Percentiles rank a stretch among this genome's conserved stretches.
These are phyloP conservation scores for Saccharomycopsis babjevae DNA, from an alignment of 805 yeast species.

Conservation along the genomic window DNA sequence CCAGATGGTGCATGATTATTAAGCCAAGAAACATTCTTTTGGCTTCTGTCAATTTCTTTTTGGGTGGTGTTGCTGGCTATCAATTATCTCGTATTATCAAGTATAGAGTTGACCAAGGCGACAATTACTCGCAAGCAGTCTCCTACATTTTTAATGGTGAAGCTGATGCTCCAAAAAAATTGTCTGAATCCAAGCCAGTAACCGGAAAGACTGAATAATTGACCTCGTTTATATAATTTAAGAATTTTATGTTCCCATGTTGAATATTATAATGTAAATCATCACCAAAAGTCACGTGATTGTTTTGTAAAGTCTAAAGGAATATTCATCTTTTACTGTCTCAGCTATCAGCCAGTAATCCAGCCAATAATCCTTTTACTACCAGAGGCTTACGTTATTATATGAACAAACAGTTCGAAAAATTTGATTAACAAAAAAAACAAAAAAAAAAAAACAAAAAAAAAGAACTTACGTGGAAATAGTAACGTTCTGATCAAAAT, in stretches of 20 bases:
- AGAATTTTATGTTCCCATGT: neutral
- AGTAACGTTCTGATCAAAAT: no score
- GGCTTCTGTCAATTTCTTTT: conserved; percentile 90
- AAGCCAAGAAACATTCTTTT: conserved; percentile 76
- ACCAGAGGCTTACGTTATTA: no score
- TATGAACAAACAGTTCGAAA: no score
- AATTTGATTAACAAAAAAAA: neutral
- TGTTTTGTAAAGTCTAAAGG: no score
- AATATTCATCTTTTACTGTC: no score
- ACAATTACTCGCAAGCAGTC: conserved; percentile 43
- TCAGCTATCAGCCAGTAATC: no score
- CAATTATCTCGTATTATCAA: conserved; percentile 65
- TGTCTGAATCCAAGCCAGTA: neutral
- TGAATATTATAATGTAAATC: no score
- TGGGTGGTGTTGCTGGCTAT: conserved; percentile 80
- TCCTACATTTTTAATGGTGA: conserved; percentile 49
- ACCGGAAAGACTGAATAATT: neutral
- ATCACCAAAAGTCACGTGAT: no score
- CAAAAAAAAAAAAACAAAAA: neutral
- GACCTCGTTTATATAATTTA: neutral
- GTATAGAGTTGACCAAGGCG: conserved; percentile 60
- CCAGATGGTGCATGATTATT: conserved; percentile 95
- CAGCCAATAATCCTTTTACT: no score
- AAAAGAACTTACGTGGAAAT: neutral
- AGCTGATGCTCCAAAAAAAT: neutral